Evolutionary conservation across 1,284 basidiomycete genomes (phyloP).

Genomic region (Lentinula novae-zelandiae): DNA sequence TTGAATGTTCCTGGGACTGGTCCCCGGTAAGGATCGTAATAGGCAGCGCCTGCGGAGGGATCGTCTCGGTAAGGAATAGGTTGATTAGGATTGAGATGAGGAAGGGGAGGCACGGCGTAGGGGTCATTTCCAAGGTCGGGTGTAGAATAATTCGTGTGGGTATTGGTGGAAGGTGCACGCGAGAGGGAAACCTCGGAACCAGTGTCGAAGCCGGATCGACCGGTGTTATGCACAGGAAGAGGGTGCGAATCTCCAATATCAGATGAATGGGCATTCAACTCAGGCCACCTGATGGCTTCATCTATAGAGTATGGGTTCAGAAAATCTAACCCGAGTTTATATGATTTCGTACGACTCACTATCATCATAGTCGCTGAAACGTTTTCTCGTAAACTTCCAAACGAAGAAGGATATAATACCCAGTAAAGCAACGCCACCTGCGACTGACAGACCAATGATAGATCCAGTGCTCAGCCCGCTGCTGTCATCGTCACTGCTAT

Average conservation of each 20-base stretch:
- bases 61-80: constrained; percentile 65
- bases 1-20: constrained; percentile 64
- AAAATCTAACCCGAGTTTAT: constrained; percentile 7
- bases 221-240: constrained; percentile 61
- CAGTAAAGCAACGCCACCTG: constrained; percentile 69
- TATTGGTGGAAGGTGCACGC: constrained; percentile 53
- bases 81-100: constrained; percentile 72
- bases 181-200: constrained; percentile 55
- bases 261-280: constrained; percentile 64
- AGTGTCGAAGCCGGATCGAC: constrained; percentile 61
- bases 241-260: constrained; percentile 45
- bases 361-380: constrained; percentile 70
- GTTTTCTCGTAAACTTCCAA: constrained; percentile 81
- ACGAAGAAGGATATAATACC: constrained; percentile 68
- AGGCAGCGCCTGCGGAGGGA: constrained; percentile 42
- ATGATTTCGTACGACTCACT: constrained; percentile 42
- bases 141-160: constrained; percentile 30
- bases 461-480: constrained; percentile 57
- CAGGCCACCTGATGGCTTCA: constrained; percentile 85
- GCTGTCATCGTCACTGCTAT: constrained; percentile 11
- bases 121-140: constrained; percentile 53
- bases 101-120: constrained; percentile 81
- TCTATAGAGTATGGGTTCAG: constrained; percentile 33
- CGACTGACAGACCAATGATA: constrained; percentile 74
- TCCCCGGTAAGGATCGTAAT: constrained; percentile 77